phyloP scores from a whole-genome alignment of 2,329 filamentous ascomycete species.

The Pseudogymnoascus sp. region DNA sequence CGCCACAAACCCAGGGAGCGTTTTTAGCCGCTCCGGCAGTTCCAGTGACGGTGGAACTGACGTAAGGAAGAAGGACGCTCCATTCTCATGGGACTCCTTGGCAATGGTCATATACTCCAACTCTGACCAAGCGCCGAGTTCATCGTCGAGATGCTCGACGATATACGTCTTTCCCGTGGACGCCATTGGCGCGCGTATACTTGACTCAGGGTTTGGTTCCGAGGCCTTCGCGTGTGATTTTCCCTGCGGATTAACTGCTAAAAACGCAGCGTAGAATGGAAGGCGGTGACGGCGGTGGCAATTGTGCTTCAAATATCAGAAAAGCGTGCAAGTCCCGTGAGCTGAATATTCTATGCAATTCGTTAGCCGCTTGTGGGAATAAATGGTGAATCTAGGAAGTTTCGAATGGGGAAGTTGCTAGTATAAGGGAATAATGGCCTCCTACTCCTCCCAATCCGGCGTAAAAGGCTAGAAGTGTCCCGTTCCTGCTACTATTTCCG shows the following conservation, averaged over 20 bases:
- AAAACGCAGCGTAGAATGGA: neutral
- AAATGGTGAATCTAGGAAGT: neutral
- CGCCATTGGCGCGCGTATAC: constrained; percentile 29
- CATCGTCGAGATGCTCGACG: constrained; percentile 92
- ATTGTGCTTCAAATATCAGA: neutral
- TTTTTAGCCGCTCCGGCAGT: constrained; percentile 49
- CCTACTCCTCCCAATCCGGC: neutral
- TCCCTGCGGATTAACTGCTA: neutral
- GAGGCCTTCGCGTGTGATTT: neutral
- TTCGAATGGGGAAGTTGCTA: neutral
- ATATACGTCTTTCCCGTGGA: constrained; percentile 63
- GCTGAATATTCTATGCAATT: neutral
- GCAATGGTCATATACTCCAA: constrained; percentile 88
- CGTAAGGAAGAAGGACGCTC: constrained; percentile 69
- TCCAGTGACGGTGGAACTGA: constrained; percentile 64
- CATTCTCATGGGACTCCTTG: constrained; percentile 60
- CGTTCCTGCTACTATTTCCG: neutral
- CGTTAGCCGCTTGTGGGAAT: neutral
- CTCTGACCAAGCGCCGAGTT: constrained; percentile 87
- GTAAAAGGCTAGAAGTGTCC: neutral
- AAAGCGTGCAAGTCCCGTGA: constrained; percentile 6
- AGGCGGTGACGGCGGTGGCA: neutral
- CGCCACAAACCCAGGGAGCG: constrained; percentile 55
- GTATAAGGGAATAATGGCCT: neutral
- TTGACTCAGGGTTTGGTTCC: neutral